These are phyloP conservation scores for Dillenia suffruticosa DNA, from an alignment of 164 flowering plant species.

Conservation along the genomic window DNA sequence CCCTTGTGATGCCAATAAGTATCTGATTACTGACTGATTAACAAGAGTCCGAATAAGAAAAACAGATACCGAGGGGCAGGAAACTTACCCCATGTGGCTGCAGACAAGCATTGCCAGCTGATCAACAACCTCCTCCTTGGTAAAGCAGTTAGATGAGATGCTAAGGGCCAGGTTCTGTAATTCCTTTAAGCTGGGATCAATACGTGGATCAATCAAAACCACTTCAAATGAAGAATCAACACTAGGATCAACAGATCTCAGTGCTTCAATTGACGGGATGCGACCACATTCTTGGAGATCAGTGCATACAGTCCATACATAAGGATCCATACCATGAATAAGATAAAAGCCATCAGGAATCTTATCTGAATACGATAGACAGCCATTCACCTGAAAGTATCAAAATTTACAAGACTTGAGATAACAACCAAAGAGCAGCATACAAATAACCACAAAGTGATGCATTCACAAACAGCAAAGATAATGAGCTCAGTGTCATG, in stretches of 20 bases:
- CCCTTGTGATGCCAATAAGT: slow-evolving; percentile 52
- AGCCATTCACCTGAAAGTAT: slow-evolving; percentile 76
- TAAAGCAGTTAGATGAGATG: slow-evolving; percentile 56
- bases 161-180: slow-evolving; percentile 52
- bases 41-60: slow-evolving; percentile 5
- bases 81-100: slow-evolving; percentile 82
- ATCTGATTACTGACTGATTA: slow-evolving; percentile 25
- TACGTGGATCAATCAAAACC: slow-evolving; percentile 64
- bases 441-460: neutral
- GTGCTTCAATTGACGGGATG: slow-evolving; percentile 81
- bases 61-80: slow-evolving; percentile 2
- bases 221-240: slow-evolving; percentile 64
- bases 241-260: slow-evolving; percentile 55
- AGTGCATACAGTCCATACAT: slow-evolving; percentile 84
- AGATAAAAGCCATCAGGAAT: slow-evolving; percentile 91
- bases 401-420: slow-evolving; percentile 6
- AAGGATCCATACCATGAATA: slow-evolving; percentile 86
- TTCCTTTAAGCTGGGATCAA: slow-evolving; percentile 74
- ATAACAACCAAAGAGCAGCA: neutral
- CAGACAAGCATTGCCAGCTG: slow-evolving; percentile 86
- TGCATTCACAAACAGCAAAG: too few species aligned
- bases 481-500: too few species aligned
- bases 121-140: slow-evolving; percentile 77
- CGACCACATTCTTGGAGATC: slow-evolving; percentile 84
- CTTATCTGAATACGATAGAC: slow-evolving; percentile 83